phyloP scores from a whole-genome alignment of 495 filamentous ascomycete genomes.

The Penicillium desertorum region DNA sequence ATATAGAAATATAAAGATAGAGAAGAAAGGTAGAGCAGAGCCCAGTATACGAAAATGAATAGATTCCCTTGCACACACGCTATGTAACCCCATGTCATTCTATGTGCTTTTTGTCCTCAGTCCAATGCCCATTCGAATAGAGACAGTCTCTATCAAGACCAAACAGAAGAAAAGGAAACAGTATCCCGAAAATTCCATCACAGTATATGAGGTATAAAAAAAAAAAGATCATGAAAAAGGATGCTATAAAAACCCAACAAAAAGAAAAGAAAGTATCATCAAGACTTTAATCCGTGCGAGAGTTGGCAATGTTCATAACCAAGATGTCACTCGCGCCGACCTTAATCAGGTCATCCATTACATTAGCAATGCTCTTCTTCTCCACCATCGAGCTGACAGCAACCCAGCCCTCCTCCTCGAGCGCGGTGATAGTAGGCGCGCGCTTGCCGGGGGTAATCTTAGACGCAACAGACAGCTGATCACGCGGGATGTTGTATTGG shows the following conservation, averaged over 20 bases:
- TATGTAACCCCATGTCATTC: constrained; percentile 24
- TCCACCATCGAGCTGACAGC: constrained; percentile 92
- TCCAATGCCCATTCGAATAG: not conserved
- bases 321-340: constrained; percentile 86
- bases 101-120: constrained; percentile 21
- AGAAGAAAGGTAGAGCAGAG: constrained; percentile 3
- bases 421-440: constrained; percentile 81
- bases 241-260: constrained; percentile 12
- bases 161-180: constrained; percentile 7
- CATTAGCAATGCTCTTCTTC: constrained; percentile 80
- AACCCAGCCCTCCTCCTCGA: constrained; percentile 90
- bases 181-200: constrained; percentile 10
- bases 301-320: constrained; percentile 85
- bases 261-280: constrained; percentile 12
- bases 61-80: constrained; percentile 18
- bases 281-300: constrained; percentile 53
- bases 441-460: constrained; percentile 92
- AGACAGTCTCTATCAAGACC: constrained; percentile 10
- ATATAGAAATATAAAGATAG: not conserved
- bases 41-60: not conserved
- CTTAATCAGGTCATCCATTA: constrained; percentile 84
- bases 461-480: constrained; percentile 61
- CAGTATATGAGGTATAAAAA: constrained; percentile 18
- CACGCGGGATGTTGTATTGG: constrained; percentile 87
- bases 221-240: constrained; percentile 13